Evolutionary conservation across 805 yeast species (phyloP).

Genomic region (Ogataea salicorniae): DNA sequence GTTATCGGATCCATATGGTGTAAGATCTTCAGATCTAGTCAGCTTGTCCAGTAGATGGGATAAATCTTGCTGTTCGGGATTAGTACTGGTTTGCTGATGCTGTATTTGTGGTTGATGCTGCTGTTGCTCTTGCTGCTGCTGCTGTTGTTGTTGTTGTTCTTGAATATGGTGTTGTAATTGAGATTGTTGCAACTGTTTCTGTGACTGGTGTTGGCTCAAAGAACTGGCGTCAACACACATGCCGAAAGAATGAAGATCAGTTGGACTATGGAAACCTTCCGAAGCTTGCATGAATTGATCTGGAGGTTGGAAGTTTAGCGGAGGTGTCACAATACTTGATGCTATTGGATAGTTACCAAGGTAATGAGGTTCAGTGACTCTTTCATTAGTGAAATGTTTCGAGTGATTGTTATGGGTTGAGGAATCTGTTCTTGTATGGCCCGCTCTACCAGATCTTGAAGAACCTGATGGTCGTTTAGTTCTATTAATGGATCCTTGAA

Average conservation of each 20-base stretch:
- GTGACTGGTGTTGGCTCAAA: background rate
- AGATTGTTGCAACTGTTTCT: background rate
- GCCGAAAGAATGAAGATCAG: too few relatives aligned
- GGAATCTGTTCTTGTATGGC: too few relatives aligned
- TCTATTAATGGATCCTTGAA: too few relatives aligned
- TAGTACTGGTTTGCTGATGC: background rate
- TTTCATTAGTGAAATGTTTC: too few relatives aligned
- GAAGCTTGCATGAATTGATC: background rate
- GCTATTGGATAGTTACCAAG: constrained; percentile 8
- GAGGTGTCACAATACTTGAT: constrained; percentile 10
- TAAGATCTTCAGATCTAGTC: constrained; percentile 2
- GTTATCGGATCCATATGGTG: constrained; percentile 10
- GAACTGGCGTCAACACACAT: too few relatives aligned
- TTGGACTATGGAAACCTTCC: too few relatives aligned
- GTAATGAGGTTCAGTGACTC: background rate
- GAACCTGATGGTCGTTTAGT: too few relatives aligned
- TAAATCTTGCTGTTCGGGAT: background rate
- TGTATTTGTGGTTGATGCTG: background rate
- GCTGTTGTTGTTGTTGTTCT: background rate
- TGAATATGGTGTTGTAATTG: background rate
- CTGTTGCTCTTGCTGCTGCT: background rate
- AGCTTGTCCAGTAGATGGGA: background rate
- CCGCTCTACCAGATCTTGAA: too few relatives aligned
- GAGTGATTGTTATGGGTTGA: too few relatives aligned
- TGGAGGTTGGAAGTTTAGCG: constrained; percentile 2